phyloP scores from a whole-genome alignment of 2,329 filamentous ascomycete genomes.

The Coniochaeta sp. region DNA sequence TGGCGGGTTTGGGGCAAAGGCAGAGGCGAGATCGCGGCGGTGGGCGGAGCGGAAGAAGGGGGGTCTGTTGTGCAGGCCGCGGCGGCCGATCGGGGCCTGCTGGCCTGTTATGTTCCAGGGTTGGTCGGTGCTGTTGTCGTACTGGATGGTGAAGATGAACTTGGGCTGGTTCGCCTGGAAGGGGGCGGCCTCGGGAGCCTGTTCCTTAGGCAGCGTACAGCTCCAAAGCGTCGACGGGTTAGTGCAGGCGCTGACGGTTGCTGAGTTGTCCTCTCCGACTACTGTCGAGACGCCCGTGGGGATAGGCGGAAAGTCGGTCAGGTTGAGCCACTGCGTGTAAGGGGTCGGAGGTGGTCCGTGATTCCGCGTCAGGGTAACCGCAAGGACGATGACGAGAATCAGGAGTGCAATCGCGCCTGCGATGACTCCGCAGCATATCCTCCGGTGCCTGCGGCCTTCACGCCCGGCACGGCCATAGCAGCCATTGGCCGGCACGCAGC shows the following conservation, averaged over 20 bases:
- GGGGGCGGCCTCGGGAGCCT: conserved; percentile 56
- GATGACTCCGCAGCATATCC: conserved; percentile 49
- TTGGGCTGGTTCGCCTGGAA: conserved; percentile 65
- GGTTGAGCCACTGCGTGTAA: conserved; percentile 65
- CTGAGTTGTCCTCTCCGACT: conserved; percentile 60
- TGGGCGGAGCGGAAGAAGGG: not conserved
- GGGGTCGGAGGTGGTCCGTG: conserved; percentile 20
- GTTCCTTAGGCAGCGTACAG: conserved; percentile 73
- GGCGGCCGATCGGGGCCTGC: conserved; percentile 18
- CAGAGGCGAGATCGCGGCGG: conserved; percentile 8
- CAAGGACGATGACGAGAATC: conserved; percentile 50
- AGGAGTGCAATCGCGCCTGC: conserved; percentile 45
- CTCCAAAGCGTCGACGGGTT: conserved; percentile 73
- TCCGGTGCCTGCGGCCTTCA: conserved; percentile 56
- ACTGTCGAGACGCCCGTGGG: conserved; percentile 78
- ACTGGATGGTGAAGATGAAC: conserved; percentile 72
- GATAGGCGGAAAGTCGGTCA: conserved; percentile 81
- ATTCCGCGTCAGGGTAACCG: conserved; percentile 43
- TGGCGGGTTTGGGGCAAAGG: conserved; percentile 44
- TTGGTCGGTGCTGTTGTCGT: conserved; percentile 52
- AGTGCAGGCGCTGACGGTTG: conserved; percentile 62
- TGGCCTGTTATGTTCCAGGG: conserved; percentile 41
- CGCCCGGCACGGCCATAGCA: conserved; percentile 58
- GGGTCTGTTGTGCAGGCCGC: not conserved
- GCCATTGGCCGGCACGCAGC: conserved; percentile 54